Base-by-base conservation (phyloP, 2,329 filamentous ascomycete genomes). In the Plectosphaerella sp. region DNA sequence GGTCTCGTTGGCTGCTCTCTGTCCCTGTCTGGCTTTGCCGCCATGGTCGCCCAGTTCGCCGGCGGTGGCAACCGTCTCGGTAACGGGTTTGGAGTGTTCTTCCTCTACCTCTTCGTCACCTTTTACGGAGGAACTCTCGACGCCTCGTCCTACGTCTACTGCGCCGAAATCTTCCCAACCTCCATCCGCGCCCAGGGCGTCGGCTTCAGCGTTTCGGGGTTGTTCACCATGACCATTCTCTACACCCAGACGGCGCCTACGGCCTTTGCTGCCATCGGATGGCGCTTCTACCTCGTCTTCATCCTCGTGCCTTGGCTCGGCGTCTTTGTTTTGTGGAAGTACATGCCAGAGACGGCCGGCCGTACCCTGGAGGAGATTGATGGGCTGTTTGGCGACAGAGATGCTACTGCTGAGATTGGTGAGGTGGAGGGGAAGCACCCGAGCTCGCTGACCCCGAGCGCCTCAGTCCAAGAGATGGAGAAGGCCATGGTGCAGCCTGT, bases 351-450 rank as follows among this genome's bases (percentile, higher is more conserved):
- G 45, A 46, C 45, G 14, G 45, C 45, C 9, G 45, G 45, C 4
- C 14, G 22, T 11, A 46, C 22, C 2, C 45, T 46, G 12, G 45
- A 46, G 69, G 87, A 92, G 65, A 46, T 46, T 46, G 45, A 46
- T 18, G 18, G 33, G 22, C 45, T 46, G 22, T 46, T 46, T 16
- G 45, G 45, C n/a, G 45, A 28, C 24, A 6, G 18, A 24, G 45
- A 46, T 16, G 45, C 25, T 22, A 46, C 45, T 9, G 42, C 22
- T 22, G 22, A 22, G 22, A 22, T 22, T 3, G 22, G 22, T 22
- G 22, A 22, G 22, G 22, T 5, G 5, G 22, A 5, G 22, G 22
- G 22, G 22, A 22, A 22, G 22, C 22, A 22, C 22, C 22, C 22
- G 22, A 22, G 22, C 22, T 22, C 22, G 22, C 22, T 22, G 22